These are phyloP conservation scores for Brassica incana DNA, from an alignment of 345 rosid species.

Conservation along the genomic window DNA sequence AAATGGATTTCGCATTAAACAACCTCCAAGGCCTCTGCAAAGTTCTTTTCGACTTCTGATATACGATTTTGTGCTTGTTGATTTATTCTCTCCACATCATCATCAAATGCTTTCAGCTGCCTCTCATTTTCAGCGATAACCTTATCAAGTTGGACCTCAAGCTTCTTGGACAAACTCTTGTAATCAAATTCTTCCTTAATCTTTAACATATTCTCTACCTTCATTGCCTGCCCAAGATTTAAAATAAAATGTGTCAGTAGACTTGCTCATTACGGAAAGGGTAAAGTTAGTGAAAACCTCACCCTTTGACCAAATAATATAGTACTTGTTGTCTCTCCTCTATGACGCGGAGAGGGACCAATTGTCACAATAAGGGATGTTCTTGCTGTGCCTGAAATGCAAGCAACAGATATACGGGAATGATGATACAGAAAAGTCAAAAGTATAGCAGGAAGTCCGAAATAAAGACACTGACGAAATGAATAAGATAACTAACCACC, in stretches of 20 bases:
- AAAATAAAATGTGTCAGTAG: not conserved
- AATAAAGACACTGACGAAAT: conserved; percentile 1
- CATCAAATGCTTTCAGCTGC: conserved; percentile 85
- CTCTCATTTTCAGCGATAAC: conserved; percentile 92
- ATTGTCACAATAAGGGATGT: conserved; percentile 81
- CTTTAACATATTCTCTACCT: conserved; percentile 98
- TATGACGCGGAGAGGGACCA: conserved; percentile 87
- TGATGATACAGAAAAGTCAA: not conserved
- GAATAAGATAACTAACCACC: conserved; percentile 60
- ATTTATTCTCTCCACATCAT: conserved; percentile 80
- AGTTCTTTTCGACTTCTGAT: conserved; percentile 76
- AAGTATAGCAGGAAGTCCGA: conserved; percentile 12
- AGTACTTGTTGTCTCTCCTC: conserved; percentile 90
- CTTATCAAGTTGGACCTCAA: conserved; percentile 89
- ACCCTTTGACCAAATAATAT: conserved; percentile 93
- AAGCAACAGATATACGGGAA: not conserved
- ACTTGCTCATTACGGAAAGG: conserved; percentile 5
- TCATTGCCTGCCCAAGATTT: conserved; percentile 74
- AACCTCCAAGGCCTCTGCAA: conserved; percentile 88
- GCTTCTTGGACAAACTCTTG: conserved; percentile 90
- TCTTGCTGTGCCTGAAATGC: conserved; percentile 73
- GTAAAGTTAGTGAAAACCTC: conserved; percentile 36
- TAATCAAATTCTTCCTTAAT: conserved; percentile 98
- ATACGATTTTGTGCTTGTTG: conserved; percentile 72
- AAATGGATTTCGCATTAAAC: conserved; percentile 27